phyloP scores from a whole-genome alignment of 2,329 filamentous ascomycete species.

The Fusarium liriodendri region DNA sequence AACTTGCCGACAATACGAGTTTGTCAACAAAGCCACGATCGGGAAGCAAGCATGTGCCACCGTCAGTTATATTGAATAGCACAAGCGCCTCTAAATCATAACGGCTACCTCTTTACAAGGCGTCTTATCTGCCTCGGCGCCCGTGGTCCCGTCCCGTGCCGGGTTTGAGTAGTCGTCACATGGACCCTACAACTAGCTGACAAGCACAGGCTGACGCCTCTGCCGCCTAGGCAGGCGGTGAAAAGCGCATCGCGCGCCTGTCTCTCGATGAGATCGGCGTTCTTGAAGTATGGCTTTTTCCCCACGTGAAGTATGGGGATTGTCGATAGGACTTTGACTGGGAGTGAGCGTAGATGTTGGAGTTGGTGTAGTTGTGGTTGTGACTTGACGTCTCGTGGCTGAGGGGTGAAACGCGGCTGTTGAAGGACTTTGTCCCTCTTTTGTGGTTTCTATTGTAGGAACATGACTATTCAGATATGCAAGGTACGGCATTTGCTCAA shows the following conservation, averaged over 20 bases:
- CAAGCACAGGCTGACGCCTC: constrained; percentile 20
- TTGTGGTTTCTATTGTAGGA: background rate
- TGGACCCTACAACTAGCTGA: constrained; percentile 2
- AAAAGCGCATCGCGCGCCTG: constrained; percentile 1
- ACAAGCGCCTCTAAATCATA: constrained; percentile 17
- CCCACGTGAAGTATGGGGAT: background rate
- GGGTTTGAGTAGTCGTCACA: constrained; percentile 17
- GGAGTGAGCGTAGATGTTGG: constrained; percentile 1
- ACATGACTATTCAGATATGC: background rate
- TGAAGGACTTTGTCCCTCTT: background rate
- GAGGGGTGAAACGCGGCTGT: background rate
- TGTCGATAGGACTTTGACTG: background rate
- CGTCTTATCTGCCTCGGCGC: constrained; percentile 24
- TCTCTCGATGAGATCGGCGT: constrained; percentile 14
- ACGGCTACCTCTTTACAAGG: background rate
- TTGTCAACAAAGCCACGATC: constrained; percentile 5
- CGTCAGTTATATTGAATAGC: constrained; percentile 14
- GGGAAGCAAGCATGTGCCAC: constrained; percentile 15
- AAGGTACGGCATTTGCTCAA: background rate
- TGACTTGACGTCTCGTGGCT: constrained; percentile 1
- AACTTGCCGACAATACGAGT: constrained; percentile 13
- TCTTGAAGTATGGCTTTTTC: background rate
- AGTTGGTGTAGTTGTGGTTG: constrained; percentile 9
- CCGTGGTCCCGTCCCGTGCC: constrained; percentile 37
- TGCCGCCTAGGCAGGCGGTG: constrained; percentile 26